Percentiles rank a stretch among this genome's conserved stretches.
phyloP scores from a whole-genome alignment of 805 yeast species.

The Ogataea methanolica region DNA sequence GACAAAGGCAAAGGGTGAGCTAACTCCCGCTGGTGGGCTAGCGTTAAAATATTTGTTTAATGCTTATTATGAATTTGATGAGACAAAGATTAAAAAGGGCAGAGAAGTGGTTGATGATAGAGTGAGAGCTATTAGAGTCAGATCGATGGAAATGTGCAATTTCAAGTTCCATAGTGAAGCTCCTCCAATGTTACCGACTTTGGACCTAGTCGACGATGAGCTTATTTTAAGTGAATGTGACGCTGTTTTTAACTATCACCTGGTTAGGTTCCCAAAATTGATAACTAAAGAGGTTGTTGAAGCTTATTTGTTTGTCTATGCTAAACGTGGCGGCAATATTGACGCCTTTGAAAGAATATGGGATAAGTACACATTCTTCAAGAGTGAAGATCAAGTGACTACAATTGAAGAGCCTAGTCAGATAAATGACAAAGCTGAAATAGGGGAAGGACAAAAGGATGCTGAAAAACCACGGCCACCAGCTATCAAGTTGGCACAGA shows the following conservation, averaged over 20 bases:
- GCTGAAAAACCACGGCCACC: constrained; percentile 15
- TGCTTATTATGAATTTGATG: constrained; percentile 32
- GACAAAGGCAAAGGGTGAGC: constrained; percentile 13
- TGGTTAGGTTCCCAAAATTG: constrained; percentile 38
- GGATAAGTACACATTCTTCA: constrained; percentile 32
- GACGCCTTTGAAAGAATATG: constrained; percentile 34
- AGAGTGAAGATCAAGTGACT: constrained; percentile 23
- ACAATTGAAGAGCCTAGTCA: constrained; percentile 17
- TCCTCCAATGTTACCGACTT: constrained; percentile 66
- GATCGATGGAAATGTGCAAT: constrained; percentile 27
- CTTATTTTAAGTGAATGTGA: constrained; percentile 67
- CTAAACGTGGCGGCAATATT: constrained; percentile 30
- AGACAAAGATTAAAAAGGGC: constrained; percentile 13
- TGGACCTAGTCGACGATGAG: constrained; percentile 28
- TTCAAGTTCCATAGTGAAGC: constrained; percentile 36
- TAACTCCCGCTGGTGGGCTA: constrained; percentile 17
- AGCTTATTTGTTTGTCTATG: constrained; percentile 46
- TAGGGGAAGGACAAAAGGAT: constrained; percentile 15
- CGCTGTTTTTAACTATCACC: constrained; percentile 64
- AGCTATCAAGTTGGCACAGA: constrained; percentile 2
- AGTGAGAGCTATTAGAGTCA: constrained; percentile 38
- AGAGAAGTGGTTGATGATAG: constrained; percentile 33
- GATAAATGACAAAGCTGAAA: constrained; percentile 2
- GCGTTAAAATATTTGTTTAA: constrained; percentile 39
- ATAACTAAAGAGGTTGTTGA: constrained; percentile 42